Conservation (phyloP, 331 rosid species). For the Malus hybrid region DNA sequence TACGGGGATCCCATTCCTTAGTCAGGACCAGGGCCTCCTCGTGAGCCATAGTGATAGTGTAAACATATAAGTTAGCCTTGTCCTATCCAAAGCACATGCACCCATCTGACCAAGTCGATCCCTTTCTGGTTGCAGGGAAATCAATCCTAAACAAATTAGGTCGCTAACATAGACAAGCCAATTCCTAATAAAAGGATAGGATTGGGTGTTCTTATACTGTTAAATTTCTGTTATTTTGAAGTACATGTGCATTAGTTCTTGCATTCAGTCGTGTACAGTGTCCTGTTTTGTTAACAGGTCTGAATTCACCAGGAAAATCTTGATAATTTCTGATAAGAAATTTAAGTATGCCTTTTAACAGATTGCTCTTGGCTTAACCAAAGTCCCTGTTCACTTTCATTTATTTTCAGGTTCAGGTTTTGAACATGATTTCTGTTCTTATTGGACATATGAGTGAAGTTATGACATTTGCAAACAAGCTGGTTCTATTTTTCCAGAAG, state of each 20-base stretch:
- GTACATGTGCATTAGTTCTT: background rate
- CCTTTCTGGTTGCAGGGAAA: too few species aligned
- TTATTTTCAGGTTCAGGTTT: slow-evolving; percentile 79
- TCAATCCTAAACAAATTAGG: too few species aligned
- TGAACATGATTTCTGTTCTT: slow-evolving; percentile 77
- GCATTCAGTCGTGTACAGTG: background rate
- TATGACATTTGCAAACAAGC: slow-evolving; percentile 60
- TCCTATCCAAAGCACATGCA: too few species aligned
- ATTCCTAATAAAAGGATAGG: too few species aligned
- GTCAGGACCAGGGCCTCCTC: too few species aligned
- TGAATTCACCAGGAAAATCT: background rate
- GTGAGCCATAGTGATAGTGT: too few species aligned
- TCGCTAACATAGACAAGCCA: too few species aligned
- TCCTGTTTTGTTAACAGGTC: background rate
- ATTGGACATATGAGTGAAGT: slow-evolving; percentile 71
- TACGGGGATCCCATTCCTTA: too few species aligned
- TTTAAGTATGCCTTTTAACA: background rate
- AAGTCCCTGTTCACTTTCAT: slow-evolving; percentile 15
- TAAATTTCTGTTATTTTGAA: background rate
- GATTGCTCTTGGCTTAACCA: background rate
- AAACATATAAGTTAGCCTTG: too few species aligned
- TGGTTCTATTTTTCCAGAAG: slow-evolving; percentile 88
- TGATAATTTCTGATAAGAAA: background rate
- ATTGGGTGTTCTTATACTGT: background rate
- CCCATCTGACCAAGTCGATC: too few species aligned